These are phyloP conservation scores for Metarhizium humberi DNA, from an alignment of 2,329 filamentous ascomycete species.

Conservation along the genomic window DNA sequence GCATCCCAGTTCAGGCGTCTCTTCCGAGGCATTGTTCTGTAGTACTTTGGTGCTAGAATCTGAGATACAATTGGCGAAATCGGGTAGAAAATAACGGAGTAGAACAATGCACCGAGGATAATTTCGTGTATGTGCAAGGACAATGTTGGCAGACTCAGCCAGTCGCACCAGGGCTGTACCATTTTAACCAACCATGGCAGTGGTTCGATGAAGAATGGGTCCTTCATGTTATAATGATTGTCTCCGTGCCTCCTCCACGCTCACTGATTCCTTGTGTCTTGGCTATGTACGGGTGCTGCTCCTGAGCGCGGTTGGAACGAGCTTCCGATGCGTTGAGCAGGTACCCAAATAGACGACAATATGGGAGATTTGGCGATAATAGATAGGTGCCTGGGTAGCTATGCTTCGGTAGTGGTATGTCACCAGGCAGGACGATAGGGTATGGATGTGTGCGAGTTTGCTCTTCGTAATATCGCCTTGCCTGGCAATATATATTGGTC, in stretches of 20 bases:
- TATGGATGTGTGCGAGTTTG: neutral
- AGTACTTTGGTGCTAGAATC: slow-evolving; percentile 52
- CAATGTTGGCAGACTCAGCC: slow-evolving; percentile 53
- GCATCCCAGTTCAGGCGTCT: slow-evolving; percentile 72
- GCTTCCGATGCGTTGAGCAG: too few species aligned
- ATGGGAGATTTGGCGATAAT: too few species aligned
- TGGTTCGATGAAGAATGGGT: slow-evolving; percentile 59
- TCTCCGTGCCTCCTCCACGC: neutral
- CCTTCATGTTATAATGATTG: slow-evolving; percentile 46
- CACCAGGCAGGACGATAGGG: neutral
- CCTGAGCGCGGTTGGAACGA: too few species aligned
- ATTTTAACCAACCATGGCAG: slow-evolving; percentile 47
- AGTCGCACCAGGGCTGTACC: slow-evolving; percentile 55
- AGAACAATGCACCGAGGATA: slow-evolving; percentile 54
- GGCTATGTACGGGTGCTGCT: too few species aligned
- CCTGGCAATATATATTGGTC: neutral
- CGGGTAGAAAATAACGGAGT: slow-evolving; percentile 57
- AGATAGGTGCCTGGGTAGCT: too few species aligned
- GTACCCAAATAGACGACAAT: too few species aligned
- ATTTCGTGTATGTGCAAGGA: slow-evolving; percentile 74
- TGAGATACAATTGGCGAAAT: slow-evolving; percentile 60
- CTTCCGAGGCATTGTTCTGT: slow-evolving; percentile 54
- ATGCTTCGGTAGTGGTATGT: too few species aligned
- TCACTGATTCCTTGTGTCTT: neutral
- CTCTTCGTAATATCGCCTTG: neutral